Base-by-base conservation (phyloP, 176 grass and related monocot species). In the Eleusine coracana region DNA sequence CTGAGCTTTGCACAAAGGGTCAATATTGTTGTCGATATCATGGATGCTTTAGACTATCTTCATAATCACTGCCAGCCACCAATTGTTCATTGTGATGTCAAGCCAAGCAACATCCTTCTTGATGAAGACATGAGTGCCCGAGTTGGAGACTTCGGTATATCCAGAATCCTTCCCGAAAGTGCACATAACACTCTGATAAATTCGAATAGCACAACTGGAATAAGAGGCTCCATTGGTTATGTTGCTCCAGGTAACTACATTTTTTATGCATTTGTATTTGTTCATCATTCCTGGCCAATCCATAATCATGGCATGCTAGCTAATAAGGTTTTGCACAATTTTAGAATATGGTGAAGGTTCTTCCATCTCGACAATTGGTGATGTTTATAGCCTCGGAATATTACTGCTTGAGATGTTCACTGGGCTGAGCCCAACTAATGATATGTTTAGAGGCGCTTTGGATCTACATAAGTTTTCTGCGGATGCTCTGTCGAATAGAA, bases 101-200 rank as follows among this genome's bases (percentile, higher is more conserved):
- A 91, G 55, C 88, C 88, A 27, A 88, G 88, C 45, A 94, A 94
- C 3, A 84, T 93, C 16, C 82, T 90, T 75, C 91, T 93, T 38
- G 82, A 71, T 23, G 68, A 93, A 42, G 71, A 90, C 10, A 85
- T 90, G 73, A 83, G 59, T 2, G 85, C 85, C 11, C 79, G 73
- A 14, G 75, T 94, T 18, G 83, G 71, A 15, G 86, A 94, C 9
- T 89, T 89, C 12, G 89, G 89, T 17, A 78, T 94, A 44, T 76
- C 80, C 37, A 91, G 44, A 63, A 80, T 91, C 0, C 56, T 91
- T 36, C 66, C 49, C 17, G 81, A 83, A 51, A 62, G 9, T 45
- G 6, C 18, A 62, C 49, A 10, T 36, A 64, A 5, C 0, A 20
- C 1, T 0, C 8, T 74, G 9, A 42, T 62, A 31, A 84, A 77